phyloP scores from a whole-genome alignment of 176 grass and related monocot species.

The Rhynchospora pubera region DNA sequence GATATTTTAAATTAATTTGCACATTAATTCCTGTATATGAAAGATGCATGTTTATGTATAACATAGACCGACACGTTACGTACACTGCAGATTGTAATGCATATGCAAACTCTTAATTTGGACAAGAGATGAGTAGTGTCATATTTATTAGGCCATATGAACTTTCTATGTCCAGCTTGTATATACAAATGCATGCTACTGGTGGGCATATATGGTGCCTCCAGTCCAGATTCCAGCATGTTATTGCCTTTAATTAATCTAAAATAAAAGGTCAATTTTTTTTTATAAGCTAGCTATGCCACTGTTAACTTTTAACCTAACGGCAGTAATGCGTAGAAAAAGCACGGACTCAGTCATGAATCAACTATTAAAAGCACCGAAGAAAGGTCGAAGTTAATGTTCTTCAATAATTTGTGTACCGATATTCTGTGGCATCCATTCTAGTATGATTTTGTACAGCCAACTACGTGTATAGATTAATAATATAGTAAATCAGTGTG shows the following conservation, averaged over 20 bases:
- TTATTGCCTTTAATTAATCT: background rate
- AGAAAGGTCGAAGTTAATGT: background rate
- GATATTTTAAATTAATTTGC: too few species aligned
- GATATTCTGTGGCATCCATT: background rate
- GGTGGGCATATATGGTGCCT: background rate
- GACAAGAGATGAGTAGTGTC: background rate
- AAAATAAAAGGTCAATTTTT: background rate
- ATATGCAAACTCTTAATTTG: background rate
- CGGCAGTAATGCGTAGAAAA: background rate
- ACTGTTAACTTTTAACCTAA: conserved; percentile 3
- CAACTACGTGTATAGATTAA: background rate
- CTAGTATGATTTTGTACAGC: background rate
- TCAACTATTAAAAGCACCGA: background rate
- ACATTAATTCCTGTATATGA: too few species aligned
- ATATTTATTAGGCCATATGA: background rate
- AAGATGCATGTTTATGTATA: too few species aligned
- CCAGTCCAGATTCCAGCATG: background rate
- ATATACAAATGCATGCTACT: background rate
- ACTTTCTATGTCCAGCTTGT: background rate
- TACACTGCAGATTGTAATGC: too few species aligned
- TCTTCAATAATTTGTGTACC: background rate
- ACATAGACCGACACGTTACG: too few species aligned
- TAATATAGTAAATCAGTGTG: background rate
- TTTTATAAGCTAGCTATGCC: background rate
- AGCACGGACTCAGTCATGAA: background rate